Evolutionary conservation across 2,329 filamentous ascomycete genomes (phyloP).

Genomic region (Trichoderma cornu-damae): DNA sequence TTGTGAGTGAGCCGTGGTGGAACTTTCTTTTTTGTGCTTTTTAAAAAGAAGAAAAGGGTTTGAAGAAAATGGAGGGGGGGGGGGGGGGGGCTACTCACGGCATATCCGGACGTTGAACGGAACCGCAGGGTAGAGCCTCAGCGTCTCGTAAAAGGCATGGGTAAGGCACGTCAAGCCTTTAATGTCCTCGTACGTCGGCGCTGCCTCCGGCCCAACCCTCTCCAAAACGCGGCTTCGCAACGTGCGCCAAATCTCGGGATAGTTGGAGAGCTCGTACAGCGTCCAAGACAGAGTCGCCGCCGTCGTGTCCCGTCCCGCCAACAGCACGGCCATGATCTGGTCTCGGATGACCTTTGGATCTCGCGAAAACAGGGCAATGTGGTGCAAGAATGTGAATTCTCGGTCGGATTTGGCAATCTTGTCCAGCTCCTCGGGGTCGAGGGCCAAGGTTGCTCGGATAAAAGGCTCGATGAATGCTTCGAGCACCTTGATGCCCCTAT

Average conservation of each 20-base stretch:
- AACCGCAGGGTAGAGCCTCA: conserved; percentile 72
- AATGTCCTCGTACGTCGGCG: conserved; percentile 71
- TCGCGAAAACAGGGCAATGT: conserved; percentile 74
- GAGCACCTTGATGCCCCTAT: conserved; percentile 59
- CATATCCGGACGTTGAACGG: conserved; percentile 66
- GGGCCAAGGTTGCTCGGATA: conserved; percentile 66
- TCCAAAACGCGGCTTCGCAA: conserved; percentile 67
- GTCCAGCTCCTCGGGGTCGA: conserved; percentile 64
- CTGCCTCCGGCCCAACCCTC: conserved; percentile 56
- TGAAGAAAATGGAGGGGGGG: not conserved
- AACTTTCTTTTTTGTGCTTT: not conserved
- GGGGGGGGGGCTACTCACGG: not conserved
- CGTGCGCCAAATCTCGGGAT: conserved; percentile 63
- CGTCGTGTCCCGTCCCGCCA: conserved; percentile 85
- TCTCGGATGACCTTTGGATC: conserved; percentile 70
- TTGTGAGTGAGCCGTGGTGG: no score
- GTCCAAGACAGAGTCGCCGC: conserved; percentile 76
- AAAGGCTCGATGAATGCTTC: conserved; percentile 73
- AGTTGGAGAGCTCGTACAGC: conserved; percentile 72
- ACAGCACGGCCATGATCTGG: conserved; percentile 74
- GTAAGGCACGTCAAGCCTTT: conserved; percentile 83
- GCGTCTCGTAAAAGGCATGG: conserved; percentile 68
- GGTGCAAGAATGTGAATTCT: conserved; percentile 81
- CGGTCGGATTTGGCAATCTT: conserved; percentile 64
- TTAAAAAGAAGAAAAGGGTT: no score